phyloP scores from a whole-genome alignment of 495 filamentous ascomycete genomes.

The Saxophila tyrrhenica region DNA sequence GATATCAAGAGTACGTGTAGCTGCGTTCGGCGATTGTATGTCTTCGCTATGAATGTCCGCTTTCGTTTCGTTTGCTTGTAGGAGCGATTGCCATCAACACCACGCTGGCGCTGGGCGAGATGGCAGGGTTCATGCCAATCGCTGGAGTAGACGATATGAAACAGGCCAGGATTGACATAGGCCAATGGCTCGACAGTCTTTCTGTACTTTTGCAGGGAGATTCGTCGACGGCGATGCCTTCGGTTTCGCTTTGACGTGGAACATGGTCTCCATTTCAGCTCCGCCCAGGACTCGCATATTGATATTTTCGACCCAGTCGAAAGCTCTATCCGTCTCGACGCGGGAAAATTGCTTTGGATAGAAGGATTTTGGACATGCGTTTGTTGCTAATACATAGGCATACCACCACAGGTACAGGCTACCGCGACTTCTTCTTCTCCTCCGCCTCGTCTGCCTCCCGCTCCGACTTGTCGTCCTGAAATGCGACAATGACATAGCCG shows the following conservation, averaged over 20 bases:
- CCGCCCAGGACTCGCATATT: no score
- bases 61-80: constrained; percentile 56
- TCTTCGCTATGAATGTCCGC: no score
- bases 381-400: no score
- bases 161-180: constrained; percentile 5
- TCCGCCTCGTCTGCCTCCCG: constrained; percentile 42
- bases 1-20: no score
- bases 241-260: constrained; percentile 49
- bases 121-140: constrained; percentile 50
- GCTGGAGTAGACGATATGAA: constrained; percentile 11
- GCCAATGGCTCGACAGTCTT: constrained; percentile 27
- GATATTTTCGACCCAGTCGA: no score
- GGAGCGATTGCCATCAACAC: constrained; percentile 49
- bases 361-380: no score
- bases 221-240: constrained; percentile 53
- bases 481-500: constrained; percentile 81
- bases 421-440: constrained; percentile 59
- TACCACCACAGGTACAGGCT: no score
- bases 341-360: no score
- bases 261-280: no score
- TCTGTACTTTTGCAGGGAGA: constrained; percentile 46
- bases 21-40: no score
- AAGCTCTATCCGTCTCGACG: no score
- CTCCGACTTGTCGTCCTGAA: constrained; percentile 73
- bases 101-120: constrained; percentile 50